These are phyloP conservation scores for Escovopsis sp. DNA, from an alignment of 2,329 filamentous ascomycete genomes.

Conservation along the genomic window DNA sequence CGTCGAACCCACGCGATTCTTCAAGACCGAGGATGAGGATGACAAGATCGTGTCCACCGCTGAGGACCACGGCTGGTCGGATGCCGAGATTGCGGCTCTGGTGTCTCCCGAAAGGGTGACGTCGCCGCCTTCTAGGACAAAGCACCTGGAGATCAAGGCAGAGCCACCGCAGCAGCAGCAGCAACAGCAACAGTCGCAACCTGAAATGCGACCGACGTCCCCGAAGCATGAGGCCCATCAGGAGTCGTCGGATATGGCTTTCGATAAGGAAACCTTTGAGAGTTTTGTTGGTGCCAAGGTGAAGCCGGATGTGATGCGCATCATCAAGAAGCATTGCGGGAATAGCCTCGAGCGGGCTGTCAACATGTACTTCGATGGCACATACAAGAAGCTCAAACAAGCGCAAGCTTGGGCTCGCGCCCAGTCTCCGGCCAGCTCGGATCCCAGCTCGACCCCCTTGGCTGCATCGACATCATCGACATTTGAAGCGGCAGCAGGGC, in stretches of 20 bases:
- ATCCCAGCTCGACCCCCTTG: too few species aligned
- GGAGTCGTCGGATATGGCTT: conserved; percentile 20
- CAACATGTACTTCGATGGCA: conserved; percentile 57
- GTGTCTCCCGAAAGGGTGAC: too few species aligned
- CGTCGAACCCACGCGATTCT: conserved; percentile 11
- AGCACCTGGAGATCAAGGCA: too few species aligned
- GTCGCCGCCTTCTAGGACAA: too few species aligned
- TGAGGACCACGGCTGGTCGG: conserved; percentile 7
- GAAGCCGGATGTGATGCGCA: conserved; percentile 27
- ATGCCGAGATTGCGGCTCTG: too few species aligned
- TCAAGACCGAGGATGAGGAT: conserved; percentile 8
- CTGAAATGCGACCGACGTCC: not conserved
- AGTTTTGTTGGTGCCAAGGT: conserved; percentile 44
- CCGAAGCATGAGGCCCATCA: not conserved
- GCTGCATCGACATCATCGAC: not conserved
- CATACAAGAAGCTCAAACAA: conserved; percentile 39
- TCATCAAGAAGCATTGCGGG: conserved; percentile 38
- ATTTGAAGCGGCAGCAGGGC: conserved; percentile 1
- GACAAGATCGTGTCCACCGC: conserved; percentile 3
- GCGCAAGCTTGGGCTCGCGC: too few species aligned
- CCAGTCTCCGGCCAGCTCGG: too few species aligned
- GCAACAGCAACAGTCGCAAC: not conserved
- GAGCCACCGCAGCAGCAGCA: not conserved
- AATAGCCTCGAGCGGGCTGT: conserved; percentile 46
- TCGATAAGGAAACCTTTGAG: conserved; percentile 44